phyloP scores from a whole-genome alignment of 73 alveolate genomes.

The Paramecium sexaurelia region DNA sequence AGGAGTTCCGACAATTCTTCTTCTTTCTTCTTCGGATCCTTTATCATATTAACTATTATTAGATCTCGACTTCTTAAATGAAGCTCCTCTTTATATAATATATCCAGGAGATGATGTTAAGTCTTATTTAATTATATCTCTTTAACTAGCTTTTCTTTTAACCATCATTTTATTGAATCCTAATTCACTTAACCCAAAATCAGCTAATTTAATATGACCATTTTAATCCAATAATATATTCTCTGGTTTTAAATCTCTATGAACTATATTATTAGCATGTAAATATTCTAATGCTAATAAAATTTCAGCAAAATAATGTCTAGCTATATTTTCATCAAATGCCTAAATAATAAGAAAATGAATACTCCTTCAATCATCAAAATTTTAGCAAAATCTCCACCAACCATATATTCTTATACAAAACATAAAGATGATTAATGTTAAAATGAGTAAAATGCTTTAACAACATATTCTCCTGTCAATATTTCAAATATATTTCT shows the following conservation, averaged over 20 bases:
- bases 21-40: slow-evolving; percentile 60
- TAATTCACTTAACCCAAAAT: slow-evolving; percentile 82
- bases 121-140: slow-evolving; percentile 33
- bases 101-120: slow-evolving; percentile 47
- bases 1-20: slow-evolving; percentile 88
- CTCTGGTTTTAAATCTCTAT: slow-evolving; percentile 89
- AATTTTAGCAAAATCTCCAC: slow-evolving; percentile 74
- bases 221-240: slow-evolving; percentile 82
- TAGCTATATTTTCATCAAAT: slow-evolving; percentile 80
- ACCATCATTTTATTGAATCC: slow-evolving; percentile 67
- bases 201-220: slow-evolving; percentile 85
- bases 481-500: slow-evolving; percentile 49
- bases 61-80: not conserved
- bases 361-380: slow-evolving; percentile 62
- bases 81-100: slow-evolving; percentile 16
- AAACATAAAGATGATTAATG: slow-evolving; percentile 45
- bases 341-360: slow-evolving; percentile 59
- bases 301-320: slow-evolving; percentile 82
- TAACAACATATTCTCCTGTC: slow-evolving; percentile 36
- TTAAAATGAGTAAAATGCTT: slow-evolving; percentile 47
- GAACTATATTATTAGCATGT: slow-evolving; percentile 80
- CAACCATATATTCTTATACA: slow-evolving; percentile 53
- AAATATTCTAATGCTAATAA: slow-evolving; percentile 80
- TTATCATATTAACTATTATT: slow-evolving; percentile 35
- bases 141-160: slow-evolving; percentile 52